These are phyloP conservation scores for Solanum hybrid DNA, from an alignment of 305 asterid species.

Conservation along the genomic window DNA sequence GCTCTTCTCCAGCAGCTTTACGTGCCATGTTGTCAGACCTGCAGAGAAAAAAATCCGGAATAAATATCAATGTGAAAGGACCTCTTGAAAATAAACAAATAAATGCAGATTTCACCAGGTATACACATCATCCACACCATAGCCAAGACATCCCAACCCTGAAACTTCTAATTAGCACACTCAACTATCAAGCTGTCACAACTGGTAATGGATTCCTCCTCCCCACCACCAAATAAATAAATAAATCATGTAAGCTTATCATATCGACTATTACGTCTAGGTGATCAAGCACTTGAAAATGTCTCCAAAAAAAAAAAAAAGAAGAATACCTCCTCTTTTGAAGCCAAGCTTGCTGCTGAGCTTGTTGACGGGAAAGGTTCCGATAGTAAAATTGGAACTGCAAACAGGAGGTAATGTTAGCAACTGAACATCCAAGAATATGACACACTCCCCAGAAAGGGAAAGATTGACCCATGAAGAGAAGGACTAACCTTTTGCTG, in stretches of 20 bases:
- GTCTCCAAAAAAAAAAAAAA: neutral
- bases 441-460: neutral
- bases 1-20: slow-evolving; percentile 83
- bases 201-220: neutral
- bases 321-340: slow-evolving; percentile 74
- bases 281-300: neutral
- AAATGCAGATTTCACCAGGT: neutral
- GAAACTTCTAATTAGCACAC: neutral
- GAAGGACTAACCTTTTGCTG: slow-evolving; percentile 68
- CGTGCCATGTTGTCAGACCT: slow-evolving; percentile 78
- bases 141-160: neutral
- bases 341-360: slow-evolving; percentile 94
- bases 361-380: slow-evolving; percentile 88
- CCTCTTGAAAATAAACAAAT: neutral
- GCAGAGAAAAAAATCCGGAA: neutral
- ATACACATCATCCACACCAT: neutral
- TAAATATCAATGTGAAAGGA: neutral
- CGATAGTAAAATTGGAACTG: slow-evolving; percentile 91
- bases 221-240: neutral
- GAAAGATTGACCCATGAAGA: neutral
- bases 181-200: neutral
- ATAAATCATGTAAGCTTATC: neutral
- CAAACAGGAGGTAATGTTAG: neutral
- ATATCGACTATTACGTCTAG: neutral
- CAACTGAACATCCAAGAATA: neutral